Conservation (phyloP, 306 rosid species). For the Citrullus amarus region DNA sequence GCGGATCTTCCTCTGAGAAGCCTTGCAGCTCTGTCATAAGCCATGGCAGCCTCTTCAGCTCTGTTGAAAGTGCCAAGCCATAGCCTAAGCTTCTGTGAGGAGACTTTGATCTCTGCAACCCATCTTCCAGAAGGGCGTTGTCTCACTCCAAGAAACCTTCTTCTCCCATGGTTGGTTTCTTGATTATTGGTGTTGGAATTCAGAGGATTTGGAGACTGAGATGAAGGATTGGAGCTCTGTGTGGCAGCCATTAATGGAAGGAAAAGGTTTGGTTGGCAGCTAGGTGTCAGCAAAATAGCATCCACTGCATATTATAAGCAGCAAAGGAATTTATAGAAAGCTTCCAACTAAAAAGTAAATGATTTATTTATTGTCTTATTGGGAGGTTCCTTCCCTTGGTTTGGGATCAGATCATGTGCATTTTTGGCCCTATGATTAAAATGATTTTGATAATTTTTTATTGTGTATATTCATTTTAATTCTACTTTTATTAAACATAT, state of each 20-base stretch:
- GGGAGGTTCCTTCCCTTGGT: background rate
- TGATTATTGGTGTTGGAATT: background rate
- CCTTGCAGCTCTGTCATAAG: slow-evolving; percentile 80
- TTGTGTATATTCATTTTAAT: background rate
- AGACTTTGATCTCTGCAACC: slow-evolving; percentile 86
- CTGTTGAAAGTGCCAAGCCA: slow-evolving; percentile 83
- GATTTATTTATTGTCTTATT: background rate
- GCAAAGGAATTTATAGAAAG: slow-evolving; percentile 9
- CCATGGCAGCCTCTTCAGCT: slow-evolving; percentile 74
- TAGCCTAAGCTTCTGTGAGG: slow-evolving; percentile 73
- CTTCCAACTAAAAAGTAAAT: background rate
- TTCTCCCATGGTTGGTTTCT: slow-evolving; percentile 11
- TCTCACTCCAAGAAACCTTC: slow-evolving; percentile 73
- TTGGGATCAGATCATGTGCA: slow-evolving; percentile 2
- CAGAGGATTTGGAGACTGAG: slow-evolving; percentile 14
- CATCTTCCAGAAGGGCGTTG: slow-evolving; percentile 93
- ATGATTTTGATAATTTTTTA: background rate
- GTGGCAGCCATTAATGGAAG: slow-evolving; percentile 27
- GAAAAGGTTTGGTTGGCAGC: slow-evolving; percentile 15
- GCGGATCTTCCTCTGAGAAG: slow-evolving; percentile 79
- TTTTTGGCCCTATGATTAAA: background rate
- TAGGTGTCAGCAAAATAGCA: slow-evolving; percentile 13
- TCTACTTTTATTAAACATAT: background rate
- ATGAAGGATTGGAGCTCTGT: slow-evolving; percentile 17
- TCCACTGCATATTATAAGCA: background rate